These are phyloP conservation scores for Nannizziopsis arthrosporioides DNA, from an alignment of 2,329 filamentous ascomycete genomes.

Conservation along the genomic window DNA sequence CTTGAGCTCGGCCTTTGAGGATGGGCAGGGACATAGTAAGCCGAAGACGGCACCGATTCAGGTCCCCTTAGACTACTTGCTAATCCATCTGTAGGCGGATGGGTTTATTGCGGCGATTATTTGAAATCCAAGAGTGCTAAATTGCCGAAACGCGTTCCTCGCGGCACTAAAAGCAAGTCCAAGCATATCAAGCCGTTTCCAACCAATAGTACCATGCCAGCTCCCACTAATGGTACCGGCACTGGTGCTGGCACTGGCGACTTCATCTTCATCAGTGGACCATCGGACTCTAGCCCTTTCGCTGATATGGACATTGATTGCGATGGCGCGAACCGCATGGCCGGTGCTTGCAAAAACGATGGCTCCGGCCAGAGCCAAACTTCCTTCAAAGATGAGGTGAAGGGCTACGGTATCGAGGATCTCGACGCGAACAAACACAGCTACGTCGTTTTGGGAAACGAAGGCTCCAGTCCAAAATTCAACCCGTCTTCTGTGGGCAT, in stretches of 20 bases:
- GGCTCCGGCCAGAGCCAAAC: constrained; percentile 13
- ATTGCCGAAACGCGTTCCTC: too few species aligned
- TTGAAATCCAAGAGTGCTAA: constrained; percentile 5
- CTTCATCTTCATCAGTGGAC: constrained; percentile 8
- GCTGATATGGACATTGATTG: constrained; percentile 18
- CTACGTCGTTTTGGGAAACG: constrained; percentile 21
- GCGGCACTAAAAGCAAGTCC: too few species aligned
- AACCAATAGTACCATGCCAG: too few species aligned
- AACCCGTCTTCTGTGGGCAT: constrained; percentile 35
- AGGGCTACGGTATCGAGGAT: constrained; percentile 15
- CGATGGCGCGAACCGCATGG: constrained; percentile 10
- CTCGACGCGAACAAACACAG: constrained; percentile 19
- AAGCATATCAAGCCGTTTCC: too few species aligned
- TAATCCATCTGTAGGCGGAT: neutral
- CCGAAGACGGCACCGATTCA: neutral
- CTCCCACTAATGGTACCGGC: too few species aligned
- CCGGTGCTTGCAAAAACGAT: constrained; percentile 11
- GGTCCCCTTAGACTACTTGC: too few species aligned
- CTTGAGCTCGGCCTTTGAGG: constrained; percentile 11
- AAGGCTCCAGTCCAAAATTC: constrained; percentile 24
- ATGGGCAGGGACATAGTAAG: constrained; percentile 10
- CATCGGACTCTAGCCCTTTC: constrained; percentile 10
- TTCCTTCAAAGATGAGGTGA: constrained; percentile 10
- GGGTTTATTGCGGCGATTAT: constrained; percentile 14
- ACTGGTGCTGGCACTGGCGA: too few species aligned